Evolutionary conservation across 345 rosid species (phyloP), one percentile per base, ranked within the genome.

Genomic region (Turritis glabra): DNA sequence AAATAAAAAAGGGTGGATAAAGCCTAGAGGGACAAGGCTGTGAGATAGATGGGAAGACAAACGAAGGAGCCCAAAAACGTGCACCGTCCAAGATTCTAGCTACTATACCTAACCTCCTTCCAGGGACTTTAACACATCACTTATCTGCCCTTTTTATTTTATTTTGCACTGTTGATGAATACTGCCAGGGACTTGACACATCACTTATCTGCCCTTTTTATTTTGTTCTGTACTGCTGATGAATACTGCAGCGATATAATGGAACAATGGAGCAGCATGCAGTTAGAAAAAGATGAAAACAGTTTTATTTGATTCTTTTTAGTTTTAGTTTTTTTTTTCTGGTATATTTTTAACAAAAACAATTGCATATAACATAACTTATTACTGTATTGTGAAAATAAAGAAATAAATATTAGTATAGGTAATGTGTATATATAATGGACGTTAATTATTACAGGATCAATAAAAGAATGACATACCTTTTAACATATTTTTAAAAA

Each of bases 81-180:
- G 69, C 50, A 61, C 30, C 19, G 50, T 48, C 22, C 75, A 60
- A 60, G n/a, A 25, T 61, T 14, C 30, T 13, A 14, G 40, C 51
- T 35, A 66, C 54, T 41, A 3, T 19, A 72, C 53, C 76, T 72
- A 72, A 72, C 41, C 52, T 72, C 68, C 76, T 72, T 62, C 76
- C 48, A 8, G 8, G 12, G 12, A 60, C 40, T 58, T 58, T 17
- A 4, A 58, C n/a, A 57, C 3, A 33, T 8, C 50, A 22, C 30
- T n/a, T n/a, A 55, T 10, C 9, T 60, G 19, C 11, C 48, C 7
- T 3, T 59, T 21, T 22, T 38, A 6, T 7, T 59, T 35, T 21
- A 1, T 12, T 37, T 17, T 55, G n/a, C n/a, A n/a, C n/a, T n/a
- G n/a, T n/a, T n/a, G n/a, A n/a, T n/a, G n/a, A n/a, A n/a, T n/a